Evolutionary conservation across 2,329 filamentous ascomycete genomes (phyloP), one percentile per base, ranked within the genome.

Genomic region (Aspergillus brunneoviolaceus): DNA sequence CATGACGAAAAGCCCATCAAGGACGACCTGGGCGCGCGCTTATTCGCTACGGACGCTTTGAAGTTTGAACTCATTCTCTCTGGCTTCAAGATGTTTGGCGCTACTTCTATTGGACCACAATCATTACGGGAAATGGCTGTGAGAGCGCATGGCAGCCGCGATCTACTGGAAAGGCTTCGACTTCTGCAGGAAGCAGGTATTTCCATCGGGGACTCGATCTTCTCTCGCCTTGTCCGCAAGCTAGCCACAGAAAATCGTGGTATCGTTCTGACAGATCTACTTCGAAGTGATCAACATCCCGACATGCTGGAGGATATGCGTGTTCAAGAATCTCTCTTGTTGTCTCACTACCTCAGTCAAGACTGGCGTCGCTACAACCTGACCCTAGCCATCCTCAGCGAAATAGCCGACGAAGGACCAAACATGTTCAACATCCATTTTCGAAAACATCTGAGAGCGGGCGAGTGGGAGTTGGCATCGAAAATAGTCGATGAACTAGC

Each of bases 11-110:
- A 83, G 61, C 74, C 76, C 9, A 84, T 87, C 63, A 88, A 85
- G 68, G 91, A 95, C 72, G 76, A 80, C 0, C 83, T 96, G 31
- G 89, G 90, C 19, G 89, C 92, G n/a, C 85, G 88, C 63, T 87
- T 92, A 78, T 93, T 96, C 72, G 92, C 92, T 10, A 89, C 87
- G 1, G 88, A 82, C 59, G 89, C 90, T 73, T 83, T 95, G 23
- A 85, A 88, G 1, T 80, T 92, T 10, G 87, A 93, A 58, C 84
- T 89, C 65, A 86, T 91, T 27, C 85, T 96, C 57, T 84, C 84
- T 35, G 83, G 90, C 6, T 79, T 95, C 19, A 81, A 84, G 58
- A 85, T 89, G 67, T 84, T 96, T 55, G 90, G 90, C 2, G 79
- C 96, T 5, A 81, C 85, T 51, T 79, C 81, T 39, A 88, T 96